Evolutionary conservation across 306 rosid species (phyloP).

Genomic region (Quercus ilex): DNA sequence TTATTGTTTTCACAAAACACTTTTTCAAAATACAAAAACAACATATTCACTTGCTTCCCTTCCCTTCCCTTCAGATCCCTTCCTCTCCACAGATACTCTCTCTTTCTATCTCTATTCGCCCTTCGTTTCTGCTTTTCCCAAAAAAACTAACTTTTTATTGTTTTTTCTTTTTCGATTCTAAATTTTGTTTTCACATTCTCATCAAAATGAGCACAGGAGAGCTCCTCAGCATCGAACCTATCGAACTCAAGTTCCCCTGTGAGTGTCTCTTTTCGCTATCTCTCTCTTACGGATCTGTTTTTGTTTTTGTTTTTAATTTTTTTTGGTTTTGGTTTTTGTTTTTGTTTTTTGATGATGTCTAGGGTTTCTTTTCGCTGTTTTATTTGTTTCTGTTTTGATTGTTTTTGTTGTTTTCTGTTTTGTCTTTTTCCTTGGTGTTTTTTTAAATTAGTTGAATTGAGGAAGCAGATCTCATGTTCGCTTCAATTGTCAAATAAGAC

Average conservation of each 20-base stretch:
- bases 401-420: background rate
- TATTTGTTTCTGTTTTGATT: background rate
- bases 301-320: conserved; percentile 21
- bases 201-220: conserved; percentile 75
- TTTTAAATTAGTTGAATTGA: conserved; percentile 64
- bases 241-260: conserved; percentile 84
- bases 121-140: conserved; percentile 5
- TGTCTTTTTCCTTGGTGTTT: background rate
- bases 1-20: background rate
- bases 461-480: conserved; percentile 90
- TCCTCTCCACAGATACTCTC: background rate
- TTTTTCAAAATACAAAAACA: background rate
- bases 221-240: conserved; percentile 80
- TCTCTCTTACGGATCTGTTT: conserved; percentile 26
- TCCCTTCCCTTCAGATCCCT: background rate
- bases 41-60: background rate
- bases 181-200: background rate
- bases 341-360: conserved; percentile 2
- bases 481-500: conserved; percentile 83
- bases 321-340: conserved; percentile 23
- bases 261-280: conserved; percentile 28
- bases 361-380: conserved; percentile 9
- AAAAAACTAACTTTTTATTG: background rate
- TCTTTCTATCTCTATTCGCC: background rate
- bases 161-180: background rate